Evolutionary conservation across 371 early-diverging fungal species (phyloP).

Genomic region (Synchytrium microbalum): DNA sequence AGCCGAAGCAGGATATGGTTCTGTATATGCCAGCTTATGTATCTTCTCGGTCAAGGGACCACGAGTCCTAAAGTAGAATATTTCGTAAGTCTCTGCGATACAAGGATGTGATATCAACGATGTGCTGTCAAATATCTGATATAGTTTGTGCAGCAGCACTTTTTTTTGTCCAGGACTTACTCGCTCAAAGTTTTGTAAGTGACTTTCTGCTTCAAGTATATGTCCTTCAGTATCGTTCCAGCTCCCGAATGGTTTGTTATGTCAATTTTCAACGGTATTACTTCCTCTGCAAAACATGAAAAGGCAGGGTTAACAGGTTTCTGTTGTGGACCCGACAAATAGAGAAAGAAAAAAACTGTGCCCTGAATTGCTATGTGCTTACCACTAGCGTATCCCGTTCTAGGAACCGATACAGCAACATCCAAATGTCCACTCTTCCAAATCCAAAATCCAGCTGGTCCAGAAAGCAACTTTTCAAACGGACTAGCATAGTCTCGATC

Average conservation of each 20-base stretch:
- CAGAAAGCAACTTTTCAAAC: neutral
- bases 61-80: constrained; percentile 14
- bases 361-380: constrained; percentile 1
- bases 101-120: constrained; percentile 1
- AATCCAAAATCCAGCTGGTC: constrained; percentile 19
- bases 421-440: constrained; percentile 29
- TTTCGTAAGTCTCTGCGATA: neutral
- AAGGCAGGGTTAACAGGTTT: neutral
- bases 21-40: constrained; percentile 24
- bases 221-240: constrained; percentile 17
- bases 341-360: neutral
- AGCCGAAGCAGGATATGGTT: constrained; percentile 16
- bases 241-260: constrained; percentile 26
- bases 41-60: constrained; percentile 31
- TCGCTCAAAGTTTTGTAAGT: constrained; percentile 19
- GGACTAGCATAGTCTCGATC: constrained; percentile 16
- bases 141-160: too few relatives aligned
- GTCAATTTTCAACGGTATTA: constrained; percentile 22
- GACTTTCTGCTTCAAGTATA: constrained; percentile 26
- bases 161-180: too few relatives aligned
- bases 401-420: constrained; percentile 18
- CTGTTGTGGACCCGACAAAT: neutral
- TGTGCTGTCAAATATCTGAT: too few relatives aligned
- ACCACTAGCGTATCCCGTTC: constrained; percentile 24
- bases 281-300: constrained; percentile 21